Conservation (phyloP, 2,329 filamentous ascomycete genomes). For the Cryphonectria carpinicola region DNA sequence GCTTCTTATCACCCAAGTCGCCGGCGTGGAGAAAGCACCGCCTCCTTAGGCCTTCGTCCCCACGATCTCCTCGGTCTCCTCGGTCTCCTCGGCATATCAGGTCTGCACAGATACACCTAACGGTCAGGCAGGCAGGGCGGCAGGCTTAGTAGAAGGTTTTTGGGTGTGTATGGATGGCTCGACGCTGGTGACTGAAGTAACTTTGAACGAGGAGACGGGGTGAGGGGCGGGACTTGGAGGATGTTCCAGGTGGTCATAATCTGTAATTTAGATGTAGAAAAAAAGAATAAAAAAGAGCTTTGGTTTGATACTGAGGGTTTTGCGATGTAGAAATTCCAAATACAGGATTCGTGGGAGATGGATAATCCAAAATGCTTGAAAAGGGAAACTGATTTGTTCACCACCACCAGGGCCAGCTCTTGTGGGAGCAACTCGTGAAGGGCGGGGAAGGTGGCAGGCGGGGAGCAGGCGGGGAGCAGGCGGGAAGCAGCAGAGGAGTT, state of each 20-base stretch:
- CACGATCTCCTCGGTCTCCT: constrained; percentile 8
- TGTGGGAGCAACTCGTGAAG: not conserved
- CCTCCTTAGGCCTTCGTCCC: constrained; percentile 6
- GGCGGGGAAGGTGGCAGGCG: not conserved
- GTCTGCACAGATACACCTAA: constrained; percentile 2
- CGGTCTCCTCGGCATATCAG: constrained; percentile 4
- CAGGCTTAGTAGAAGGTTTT: not conserved
- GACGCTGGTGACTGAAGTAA: not conserved
- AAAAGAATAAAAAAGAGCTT: too few species aligned
- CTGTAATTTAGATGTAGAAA: not conserved
- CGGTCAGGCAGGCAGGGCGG: not conserved
- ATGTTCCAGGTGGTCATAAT: not conserved
- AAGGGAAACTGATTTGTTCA: not conserved
- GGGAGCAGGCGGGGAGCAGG: too few species aligned
- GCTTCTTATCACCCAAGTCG: constrained; percentile 12
- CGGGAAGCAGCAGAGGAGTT: not conserved
- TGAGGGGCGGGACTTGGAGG: not conserved
- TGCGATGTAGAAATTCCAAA: not conserved
- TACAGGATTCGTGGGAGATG: not conserved
- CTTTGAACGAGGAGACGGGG: not conserved
- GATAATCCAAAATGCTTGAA: not conserved
- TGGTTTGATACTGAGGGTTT: not conserved
- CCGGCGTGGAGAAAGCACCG: constrained; percentile 7
- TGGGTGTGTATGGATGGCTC: not conserved
- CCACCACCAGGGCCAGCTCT: not conserved